phyloP scores from a whole-genome alignment of 352 stramenopile genomes.

The Stramenopiles sp. region DNA sequence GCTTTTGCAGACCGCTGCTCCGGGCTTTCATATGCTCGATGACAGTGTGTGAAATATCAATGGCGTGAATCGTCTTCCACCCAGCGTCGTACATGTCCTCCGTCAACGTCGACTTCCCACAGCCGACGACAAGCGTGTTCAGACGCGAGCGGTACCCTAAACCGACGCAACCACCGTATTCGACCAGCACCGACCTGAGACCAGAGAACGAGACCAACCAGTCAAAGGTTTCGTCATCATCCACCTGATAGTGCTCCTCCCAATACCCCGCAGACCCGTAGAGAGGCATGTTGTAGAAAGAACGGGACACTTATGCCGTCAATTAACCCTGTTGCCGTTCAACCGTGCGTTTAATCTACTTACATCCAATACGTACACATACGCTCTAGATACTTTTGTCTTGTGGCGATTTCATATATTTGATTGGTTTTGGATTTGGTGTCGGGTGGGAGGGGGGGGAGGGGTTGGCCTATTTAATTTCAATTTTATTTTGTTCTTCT shows the following conservation, averaged over 20 bases:
- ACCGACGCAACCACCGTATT: not conserved
- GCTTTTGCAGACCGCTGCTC: not conserved
- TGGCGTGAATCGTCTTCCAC: conserved; percentile 17
- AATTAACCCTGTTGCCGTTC: too few relatives aligned
- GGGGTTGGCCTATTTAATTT: too few relatives aligned
- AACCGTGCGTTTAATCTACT: too few relatives aligned
- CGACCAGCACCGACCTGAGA: not conserved
- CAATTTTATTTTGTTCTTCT: too few relatives aligned
- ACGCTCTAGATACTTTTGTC: too few relatives aligned
- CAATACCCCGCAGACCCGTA: not conserved
- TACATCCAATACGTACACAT: too few relatives aligned
- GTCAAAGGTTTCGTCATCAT: not conserved
- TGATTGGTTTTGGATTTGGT: too few relatives aligned
- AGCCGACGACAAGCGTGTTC: conserved; percentile 19
- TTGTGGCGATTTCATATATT: too few relatives aligned
- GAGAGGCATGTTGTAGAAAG: not conserved
- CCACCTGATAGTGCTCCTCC: not conserved
- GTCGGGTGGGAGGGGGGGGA: too few relatives aligned
- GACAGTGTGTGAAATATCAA: conserved; percentile 19
- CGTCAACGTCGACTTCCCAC: conserved; percentile 17
- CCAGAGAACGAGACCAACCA: not conserved
- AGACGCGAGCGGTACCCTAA: not conserved
- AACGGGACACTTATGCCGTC: too few relatives aligned
- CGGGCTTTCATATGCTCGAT: conserved; percentile 20
- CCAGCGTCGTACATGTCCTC: conserved; percentile 21